A percentile compares a stretch with the other conserved stretches of the same genome.
These are phyloP conservation scores for Hygrocybe coccinea DNA, from an alignment of 768 basidiomycete genomes.

Conservation along the genomic window DNA sequence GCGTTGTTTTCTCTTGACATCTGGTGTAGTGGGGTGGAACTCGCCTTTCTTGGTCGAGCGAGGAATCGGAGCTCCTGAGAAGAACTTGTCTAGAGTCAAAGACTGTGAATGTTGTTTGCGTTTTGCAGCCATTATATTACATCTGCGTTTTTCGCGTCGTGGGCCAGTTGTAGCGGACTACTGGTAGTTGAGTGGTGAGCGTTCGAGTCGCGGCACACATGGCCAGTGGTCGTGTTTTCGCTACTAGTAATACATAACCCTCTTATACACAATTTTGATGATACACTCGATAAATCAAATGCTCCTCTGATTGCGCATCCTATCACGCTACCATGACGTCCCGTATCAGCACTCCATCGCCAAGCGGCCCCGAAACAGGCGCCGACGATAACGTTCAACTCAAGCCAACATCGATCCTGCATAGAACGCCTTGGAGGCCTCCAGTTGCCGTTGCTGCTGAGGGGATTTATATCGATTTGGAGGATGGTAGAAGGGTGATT, in stretches of 20 bases:
- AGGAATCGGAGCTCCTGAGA: conserved; percentile 9
- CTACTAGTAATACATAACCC: no score
- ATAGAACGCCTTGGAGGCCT: conserved; percentile 69
- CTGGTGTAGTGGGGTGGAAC: background rate
- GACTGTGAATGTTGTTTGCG: conserved; percentile 10
- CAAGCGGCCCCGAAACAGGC: background rate
- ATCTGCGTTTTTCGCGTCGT: no score
- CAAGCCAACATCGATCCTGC: conserved; percentile 41
- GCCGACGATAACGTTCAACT: background rate
- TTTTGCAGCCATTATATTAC: background rate
- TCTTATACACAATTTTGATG: no score
- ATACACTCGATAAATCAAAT: no score
- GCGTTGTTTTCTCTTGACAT: background rate
- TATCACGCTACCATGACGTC: background rate
- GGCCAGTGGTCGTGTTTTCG: no score
- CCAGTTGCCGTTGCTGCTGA: conserved; percentile 62
- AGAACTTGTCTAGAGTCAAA: conserved; percentile 8
- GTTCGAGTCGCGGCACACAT: no score
- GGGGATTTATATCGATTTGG: conserved; percentile 68
- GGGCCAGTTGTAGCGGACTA: no score
- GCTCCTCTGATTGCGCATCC: no score
- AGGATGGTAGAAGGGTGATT: conserved; percentile 63
- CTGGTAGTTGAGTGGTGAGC: no score
- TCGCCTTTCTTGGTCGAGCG: background rate
- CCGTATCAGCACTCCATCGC: no score